Evolutionary conservation across 768 basidiomycete species (phyloP).

Genomic region (Naganishia friedmannii): DNA sequence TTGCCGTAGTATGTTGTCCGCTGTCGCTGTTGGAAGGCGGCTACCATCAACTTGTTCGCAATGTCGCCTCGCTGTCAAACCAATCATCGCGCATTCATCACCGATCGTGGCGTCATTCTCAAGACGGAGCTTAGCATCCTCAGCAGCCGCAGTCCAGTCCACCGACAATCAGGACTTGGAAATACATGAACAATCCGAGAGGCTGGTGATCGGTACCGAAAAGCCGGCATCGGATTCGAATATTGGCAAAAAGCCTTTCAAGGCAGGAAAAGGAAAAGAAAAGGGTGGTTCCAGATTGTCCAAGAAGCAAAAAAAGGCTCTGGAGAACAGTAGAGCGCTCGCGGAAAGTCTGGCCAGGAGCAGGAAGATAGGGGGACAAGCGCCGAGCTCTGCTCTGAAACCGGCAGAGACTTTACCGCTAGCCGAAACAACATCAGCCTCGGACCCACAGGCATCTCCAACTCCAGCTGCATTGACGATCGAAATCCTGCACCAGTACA

Average conservation of each 20-base stretch:
- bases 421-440: neutral
- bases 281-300: neutral
- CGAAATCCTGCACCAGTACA: conserved; percentile 1
- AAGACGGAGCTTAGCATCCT: neutral
- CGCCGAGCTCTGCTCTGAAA: no score
- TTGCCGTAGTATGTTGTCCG: neutral
- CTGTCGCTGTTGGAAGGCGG: neutral
- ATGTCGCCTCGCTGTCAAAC: neutral
- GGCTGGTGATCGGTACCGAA: neutral
- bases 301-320: conserved; percentile 13
- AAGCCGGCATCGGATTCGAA: neutral
- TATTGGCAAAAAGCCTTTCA: neutral
- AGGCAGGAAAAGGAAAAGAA: conserved; percentile 5
- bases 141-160: neutral
- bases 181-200: neutral
- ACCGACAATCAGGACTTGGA: neutral
- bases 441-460: neutral
- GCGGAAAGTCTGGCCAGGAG: neutral
- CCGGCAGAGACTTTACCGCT: neutral
- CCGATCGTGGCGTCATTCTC: conserved; percentile 3
- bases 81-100: neutral
- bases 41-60: neutral
- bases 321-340: neutral
- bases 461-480: neutral
- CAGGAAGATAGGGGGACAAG: neutral